Base-by-base conservation (phyloP, 495 filamentous ascomycete species). In the Jackrogersella multiformis region DNA sequence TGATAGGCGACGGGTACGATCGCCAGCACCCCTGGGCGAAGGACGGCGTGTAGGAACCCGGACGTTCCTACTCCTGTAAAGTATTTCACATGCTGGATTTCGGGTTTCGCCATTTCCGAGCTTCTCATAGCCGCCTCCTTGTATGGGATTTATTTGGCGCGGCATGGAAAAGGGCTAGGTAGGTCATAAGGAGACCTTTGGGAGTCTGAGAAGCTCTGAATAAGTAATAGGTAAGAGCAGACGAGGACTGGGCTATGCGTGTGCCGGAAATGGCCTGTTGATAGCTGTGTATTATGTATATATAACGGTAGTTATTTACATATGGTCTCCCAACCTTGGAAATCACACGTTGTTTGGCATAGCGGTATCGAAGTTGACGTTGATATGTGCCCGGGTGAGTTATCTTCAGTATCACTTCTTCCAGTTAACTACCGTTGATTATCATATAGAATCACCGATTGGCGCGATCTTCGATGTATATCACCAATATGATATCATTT, bases 1-100 rank as follows among this genome's bases (percentile, higher is more conserved):
- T 53, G 2, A 21, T 36, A 26, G 30, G 32, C 18, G 62, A 67
- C 4, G 52, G 58, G 18, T 69, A 66, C 34, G 53, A 67, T 8
- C 52, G 59, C 20, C 66, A 73, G 12, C 70, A 73, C 28, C 70
- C 70, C 6, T 73, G 70, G 67, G 62, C 67, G n/a, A 66, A 41
- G 38, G 61, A 65, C 52, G 53, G 61, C 5, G 30, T 61, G 5
- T 61, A 53, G 24, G 41, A 10, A 39, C 23, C n/a, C 18, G 21
- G 35, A 5, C 35, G 6, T 34, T 39, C 16, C 52, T 16, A 9
- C 23, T 15, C 60, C 5, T 21, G 26, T 56, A 16, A 41, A 28
- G 30, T 55, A 62, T n/a, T 23, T 9, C 1, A 48, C 56, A 30
- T 26, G n/a, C 10, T 44, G 5, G 34, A 36, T 46, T 38, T 30